These are phyloP conservation scores for Saccharomycopsis fermentans DNA, from an alignment of 805 yeast species.

Conservation along the genomic window DNA sequence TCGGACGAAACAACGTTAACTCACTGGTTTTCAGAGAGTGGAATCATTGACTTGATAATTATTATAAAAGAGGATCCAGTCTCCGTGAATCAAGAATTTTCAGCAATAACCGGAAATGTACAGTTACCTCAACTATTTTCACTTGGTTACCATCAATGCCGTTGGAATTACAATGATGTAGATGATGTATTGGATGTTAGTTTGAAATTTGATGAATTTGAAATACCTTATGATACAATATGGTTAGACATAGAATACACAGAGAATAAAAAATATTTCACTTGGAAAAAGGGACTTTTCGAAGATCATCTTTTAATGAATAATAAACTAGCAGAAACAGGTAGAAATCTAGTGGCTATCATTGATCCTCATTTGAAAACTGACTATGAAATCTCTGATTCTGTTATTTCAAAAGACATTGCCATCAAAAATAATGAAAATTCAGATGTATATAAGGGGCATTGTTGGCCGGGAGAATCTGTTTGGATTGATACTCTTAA, in stretches of 20 bases:
- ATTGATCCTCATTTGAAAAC: conserved; percentile 87
- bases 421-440: conserved; percentile 36
- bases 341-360: conserved; percentile 73
- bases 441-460: conserved; percentile 58
- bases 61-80: conserved; percentile 51
- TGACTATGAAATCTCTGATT: conserved; percentile 55
- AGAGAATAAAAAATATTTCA: conserved; percentile 76
- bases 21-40: conserved; percentile 94
- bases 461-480: conserved; percentile 98
- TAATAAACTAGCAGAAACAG: conserved; percentile 51
- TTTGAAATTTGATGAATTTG: conserved; percentile 56
- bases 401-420: conserved; percentile 31
- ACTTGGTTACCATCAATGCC: conserved; percentile 88
- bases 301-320: conserved; percentile 69
- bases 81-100: conserved; percentile 50
- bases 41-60: conserved; percentile 65
- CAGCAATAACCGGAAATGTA: conserved; percentile 62
- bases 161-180: conserved; percentile 94
- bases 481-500: conserved; percentile 85
- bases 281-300: conserved; percentile 72
- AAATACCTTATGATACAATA: conserved; percentile 79
- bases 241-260: conserved; percentile 96
- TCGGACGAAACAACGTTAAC: conserved; percentile 32
- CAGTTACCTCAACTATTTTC: conserved; percentile 68
- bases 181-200: conserved; percentile 71